Evolutionary conservation across 2,329 filamentous ascomycete genomes (phyloP).

Genomic region (Pseudonectria foliicola): DNA sequence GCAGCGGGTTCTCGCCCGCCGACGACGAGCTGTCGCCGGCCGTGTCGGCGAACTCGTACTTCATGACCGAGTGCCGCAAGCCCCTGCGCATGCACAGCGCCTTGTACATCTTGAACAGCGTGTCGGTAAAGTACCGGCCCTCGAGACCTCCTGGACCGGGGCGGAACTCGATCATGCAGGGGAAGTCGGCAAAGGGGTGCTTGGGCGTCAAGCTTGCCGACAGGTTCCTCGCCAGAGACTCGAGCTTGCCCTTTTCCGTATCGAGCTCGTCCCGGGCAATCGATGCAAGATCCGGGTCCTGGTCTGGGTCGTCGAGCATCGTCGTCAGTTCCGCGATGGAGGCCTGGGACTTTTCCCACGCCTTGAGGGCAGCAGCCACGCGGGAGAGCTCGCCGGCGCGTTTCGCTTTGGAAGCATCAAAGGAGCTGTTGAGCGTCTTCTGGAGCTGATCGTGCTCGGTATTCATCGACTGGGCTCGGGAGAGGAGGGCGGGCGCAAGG

Average conservation of each 20-base stretch:
- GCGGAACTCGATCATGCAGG: slow-evolving; percentile 85
- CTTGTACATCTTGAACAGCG: slow-evolving; percentile 86
- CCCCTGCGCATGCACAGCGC: slow-evolving; percentile 65
- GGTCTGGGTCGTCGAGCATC: slow-evolving; percentile 39
- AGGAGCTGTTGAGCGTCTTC: slow-evolving; percentile 42
- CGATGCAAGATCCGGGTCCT: slow-evolving; percentile 63
- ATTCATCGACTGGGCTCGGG: slow-evolving; percentile 50
- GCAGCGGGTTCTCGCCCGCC: slow-evolving; percentile 61
- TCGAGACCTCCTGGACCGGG: slow-evolving; percentile 90
- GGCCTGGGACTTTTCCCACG: slow-evolving; percentile 49
- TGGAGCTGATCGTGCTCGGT: slow-evolving; percentile 52
- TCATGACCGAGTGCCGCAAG: slow-evolving; percentile 61
- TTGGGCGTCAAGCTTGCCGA: slow-evolving; percentile 74
- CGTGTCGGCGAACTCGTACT: slow-evolving; percentile 71
- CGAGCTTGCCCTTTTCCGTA: slow-evolving; percentile 56
- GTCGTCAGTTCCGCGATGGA: slow-evolving; percentile 47
- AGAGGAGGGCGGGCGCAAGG: slow-evolving; percentile 49
- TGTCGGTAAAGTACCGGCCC: slow-evolving; percentile 81
- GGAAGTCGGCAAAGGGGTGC: slow-evolving; percentile 83
- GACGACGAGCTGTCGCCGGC: slow-evolving; percentile 44
- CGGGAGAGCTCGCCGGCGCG: slow-evolving; percentile 54
- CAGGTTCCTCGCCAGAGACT: slow-evolving; percentile 57
- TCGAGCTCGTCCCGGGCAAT: slow-evolving; percentile 77
- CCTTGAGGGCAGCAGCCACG: slow-evolving; percentile 49
- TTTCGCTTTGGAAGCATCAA: slow-evolving; percentile 51